Evolutionary conservation across 192 early-diverging fungal genomes (phyloP).

Genomic region (Spinellus fusiger): DNA sequence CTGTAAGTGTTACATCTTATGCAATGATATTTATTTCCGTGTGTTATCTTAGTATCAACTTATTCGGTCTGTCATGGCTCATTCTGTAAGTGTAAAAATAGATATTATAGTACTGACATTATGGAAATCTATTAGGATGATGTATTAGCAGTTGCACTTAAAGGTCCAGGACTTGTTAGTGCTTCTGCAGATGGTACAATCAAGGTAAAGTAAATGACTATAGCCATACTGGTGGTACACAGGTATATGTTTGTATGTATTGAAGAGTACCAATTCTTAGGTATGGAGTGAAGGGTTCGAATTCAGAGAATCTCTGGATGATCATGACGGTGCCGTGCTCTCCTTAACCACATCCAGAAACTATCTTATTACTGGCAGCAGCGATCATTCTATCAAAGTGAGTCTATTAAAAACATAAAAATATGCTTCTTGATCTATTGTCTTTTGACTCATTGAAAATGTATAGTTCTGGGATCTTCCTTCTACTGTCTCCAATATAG

Average conservation of each 20-base stretch:
- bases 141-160: conserved; percentile 49
- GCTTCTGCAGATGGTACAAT: conserved; percentile 66
- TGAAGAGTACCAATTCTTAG: too few species aligned
- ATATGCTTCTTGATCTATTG: background rate
- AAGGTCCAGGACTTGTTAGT: conserved; percentile 44
- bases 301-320: conserved; percentile 40
- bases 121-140: conserved; percentile 40
- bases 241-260: too few species aligned
- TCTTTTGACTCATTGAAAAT: background rate
- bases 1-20: conserved; percentile 35
- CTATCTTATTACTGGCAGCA: conserved; percentile 54
- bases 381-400: conserved; percentile 54
- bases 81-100: conserved; percentile 44
- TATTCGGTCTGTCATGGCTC: conserved; percentile 50
- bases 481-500: background rate
- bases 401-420: background rate
- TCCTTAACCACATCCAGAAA: conserved; percentile 44
- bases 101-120: too few species aligned
- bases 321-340: conserved; percentile 52
- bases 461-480: conserved; percentile 47
- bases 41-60: conserved; percentile 27
- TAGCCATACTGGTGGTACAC: too few species aligned
- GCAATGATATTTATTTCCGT: conserved; percentile 21
- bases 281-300: conserved; percentile 61
- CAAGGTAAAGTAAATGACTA: conserved; percentile 35